Conservation (phyloP, 2,329 filamentous ascomycete species). For the Claviceps fusiformis region DNA sequence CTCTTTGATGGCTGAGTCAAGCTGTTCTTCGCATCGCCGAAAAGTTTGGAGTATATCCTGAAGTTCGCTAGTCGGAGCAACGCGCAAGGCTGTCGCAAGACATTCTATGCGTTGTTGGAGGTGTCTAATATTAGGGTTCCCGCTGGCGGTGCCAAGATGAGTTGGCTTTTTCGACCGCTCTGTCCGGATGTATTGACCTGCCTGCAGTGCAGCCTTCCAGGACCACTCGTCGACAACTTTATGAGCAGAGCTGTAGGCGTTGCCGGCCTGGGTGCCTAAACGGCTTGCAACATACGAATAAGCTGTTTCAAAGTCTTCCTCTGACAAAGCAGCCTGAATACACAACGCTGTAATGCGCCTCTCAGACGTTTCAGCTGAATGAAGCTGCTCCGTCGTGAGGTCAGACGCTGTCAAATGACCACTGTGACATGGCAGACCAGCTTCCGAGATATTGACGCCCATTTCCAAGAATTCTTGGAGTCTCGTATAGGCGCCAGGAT, state of each 20-base stretch:
- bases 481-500: constrained; percentile 58
- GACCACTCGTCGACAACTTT: constrained; percentile 48
- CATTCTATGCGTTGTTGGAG: constrained; percentile 74
- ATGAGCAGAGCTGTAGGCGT: neutral
- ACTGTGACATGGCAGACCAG: constrained; percentile 28
- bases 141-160: constrained; percentile 45
- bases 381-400: neutral
- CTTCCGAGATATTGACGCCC: constrained; percentile 50
- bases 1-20: constrained; percentile 49
- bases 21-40: constrained; percentile 65
- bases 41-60: constrained; percentile 65
- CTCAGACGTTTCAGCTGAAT: constrained; percentile 31
- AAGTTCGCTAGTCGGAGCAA: constrained; percentile 56
- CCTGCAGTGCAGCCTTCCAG: constrained; percentile 65
- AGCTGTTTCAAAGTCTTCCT: constrained; percentile 75
- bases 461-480: constrained; percentile 61
- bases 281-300: constrained; percentile 72
- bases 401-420: neutral
- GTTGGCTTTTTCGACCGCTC: constrained; percentile 39
- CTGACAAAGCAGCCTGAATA: constrained; percentile 59
- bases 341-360: constrained; percentile 67
- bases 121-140: constrained; percentile 51
- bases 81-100: constrained; percentile 58
- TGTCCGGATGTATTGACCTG: constrained; percentile 58
- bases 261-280: constrained; percentile 26